These are phyloP conservation scores for Zymoseptoria tritici DNA, from an alignment of 2,329 filamentous ascomycete genomes.

Conservation along the genomic window DNA sequence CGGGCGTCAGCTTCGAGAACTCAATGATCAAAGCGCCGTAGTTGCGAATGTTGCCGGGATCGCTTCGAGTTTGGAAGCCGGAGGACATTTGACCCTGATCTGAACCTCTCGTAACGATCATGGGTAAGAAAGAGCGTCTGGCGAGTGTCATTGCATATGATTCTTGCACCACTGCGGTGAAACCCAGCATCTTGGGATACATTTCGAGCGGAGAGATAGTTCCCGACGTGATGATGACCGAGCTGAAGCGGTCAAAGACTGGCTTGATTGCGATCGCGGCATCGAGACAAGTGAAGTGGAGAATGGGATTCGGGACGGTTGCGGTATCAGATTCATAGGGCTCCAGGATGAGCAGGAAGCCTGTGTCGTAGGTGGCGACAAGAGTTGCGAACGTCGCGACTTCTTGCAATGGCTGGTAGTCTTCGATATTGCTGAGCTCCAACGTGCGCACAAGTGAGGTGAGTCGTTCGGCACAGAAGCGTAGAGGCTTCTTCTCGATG, in stretches of 20 bases:
- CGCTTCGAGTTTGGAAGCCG: slow-evolving; percentile 89
- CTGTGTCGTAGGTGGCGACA: slow-evolving; percentile 92
- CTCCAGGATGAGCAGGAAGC: slow-evolving; percentile 92
- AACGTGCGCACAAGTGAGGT: slow-evolving; percentile 91
- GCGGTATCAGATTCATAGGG: slow-evolving; percentile 94
- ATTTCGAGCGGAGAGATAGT: slow-evolving; percentile 96
- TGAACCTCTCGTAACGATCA: slow-evolving; percentile 93
- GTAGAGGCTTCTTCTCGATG: slow-evolving; percentile 89
- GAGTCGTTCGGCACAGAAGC: slow-evolving; percentile 89
- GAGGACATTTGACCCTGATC: slow-evolving; percentile 92
- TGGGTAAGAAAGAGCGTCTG: slow-evolving; percentile 87
- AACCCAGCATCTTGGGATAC: slow-evolving; percentile 98
- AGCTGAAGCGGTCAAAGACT: slow-evolving; percentile 94
- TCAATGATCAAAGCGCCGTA: slow-evolving; percentile 91
- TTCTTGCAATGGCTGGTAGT: slow-evolving; percentile 93
- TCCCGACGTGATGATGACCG: slow-evolving; percentile 95
- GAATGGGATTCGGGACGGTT: slow-evolving; percentile 90
- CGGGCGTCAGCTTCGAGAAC: slow-evolving; percentile 90
- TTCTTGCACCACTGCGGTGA: slow-evolving; percentile 85
- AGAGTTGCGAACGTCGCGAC: slow-evolving; percentile 96
- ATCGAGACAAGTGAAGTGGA: slow-evolving; percentile 94
- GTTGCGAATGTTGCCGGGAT: slow-evolving; percentile 93
- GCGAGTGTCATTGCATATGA: slow-evolving; percentile 97
- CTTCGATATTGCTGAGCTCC: slow-evolving; percentile 94
- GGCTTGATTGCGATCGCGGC: slow-evolving; percentile 97